Base-by-base conservation (phyloP, 1,284 basidiomycete species). In the Ustilago esculenta region DNA sequence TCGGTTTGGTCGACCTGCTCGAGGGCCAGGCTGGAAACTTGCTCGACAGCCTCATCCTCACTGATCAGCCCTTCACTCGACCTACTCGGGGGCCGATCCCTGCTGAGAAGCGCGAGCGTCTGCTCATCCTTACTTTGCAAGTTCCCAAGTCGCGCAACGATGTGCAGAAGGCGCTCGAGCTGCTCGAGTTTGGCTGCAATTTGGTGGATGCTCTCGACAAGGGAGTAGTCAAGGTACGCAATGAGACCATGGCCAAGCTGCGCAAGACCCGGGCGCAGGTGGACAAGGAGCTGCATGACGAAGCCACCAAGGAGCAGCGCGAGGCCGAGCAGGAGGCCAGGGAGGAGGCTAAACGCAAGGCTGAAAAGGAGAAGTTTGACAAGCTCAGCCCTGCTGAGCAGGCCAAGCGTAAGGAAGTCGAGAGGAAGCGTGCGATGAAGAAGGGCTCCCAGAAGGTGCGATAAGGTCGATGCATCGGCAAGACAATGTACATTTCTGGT, bases 341-440 rank as follows among this genome's bases (percentile, higher is more conserved):
- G 18, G 67, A 75, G 33, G 75, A 73, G 48, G 76, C 72, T 27
- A 75, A 71, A 54, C 53, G 66, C n/a, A 69, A 73, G 42, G 75
- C 68, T 6, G 72, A 76, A 29, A 72, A 72, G 61, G 71, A 69
- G 14, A 78, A 79, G 64, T 67, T 80, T 21, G 75, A 75, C 33
- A 75, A 74, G 57, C 49, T 81, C 20, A 59, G 52, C 29, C 77
- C 75, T 11, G 73, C 75, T 10, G 80, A 81, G 45, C 80, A 81
- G 64, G 79, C 71, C 14, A 77, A 74, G 72, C 47, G 73, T 18
- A 79, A 73, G 59, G 73, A 81, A 40, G 37, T 81, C 23, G 79
- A 81, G 55, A 64, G 75, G 60, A 76, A 77, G 61, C 43, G 80
- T 17, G 67, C 60, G 21, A 55, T 70, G 65, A 73, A 76, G 51